Conservation (phyloP, 345 rosid species). For the Lepidium didymum region DNA sequence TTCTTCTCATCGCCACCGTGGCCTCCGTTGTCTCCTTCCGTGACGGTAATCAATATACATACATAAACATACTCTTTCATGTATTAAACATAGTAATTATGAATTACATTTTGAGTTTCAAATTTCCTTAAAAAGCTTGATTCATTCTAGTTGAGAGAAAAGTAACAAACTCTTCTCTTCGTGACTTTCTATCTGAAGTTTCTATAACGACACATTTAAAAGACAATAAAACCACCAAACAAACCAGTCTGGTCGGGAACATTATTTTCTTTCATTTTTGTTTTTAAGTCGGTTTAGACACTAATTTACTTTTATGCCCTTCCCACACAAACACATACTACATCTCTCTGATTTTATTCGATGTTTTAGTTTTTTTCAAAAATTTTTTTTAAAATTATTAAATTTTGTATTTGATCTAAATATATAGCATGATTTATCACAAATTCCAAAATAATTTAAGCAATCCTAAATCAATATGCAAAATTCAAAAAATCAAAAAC, state of each 20-base stretch:
- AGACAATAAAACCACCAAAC: background rate
- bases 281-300: background rate
- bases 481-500: no score
- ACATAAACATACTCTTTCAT: background rate
- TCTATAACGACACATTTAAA: background rate
- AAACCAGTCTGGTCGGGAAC: background rate
- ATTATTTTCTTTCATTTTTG: background rate
- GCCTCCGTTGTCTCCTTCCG: slow-evolving; percentile 21
- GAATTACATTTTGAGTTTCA: background rate
- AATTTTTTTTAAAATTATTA: no score
- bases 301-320: slow-evolving; percentile 3
- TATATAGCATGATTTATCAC: no score
- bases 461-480: no score
- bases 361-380: no score
- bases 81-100: background rate
- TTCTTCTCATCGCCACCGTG: slow-evolving; percentile 27
- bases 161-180: background rate
- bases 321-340: slow-evolving; percentile 6
- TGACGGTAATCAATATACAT: slow-evolving; percentile 16
- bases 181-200: background rate
- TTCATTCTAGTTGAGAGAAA: background rate
- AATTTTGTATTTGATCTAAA: no score
- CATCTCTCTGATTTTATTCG: no score
- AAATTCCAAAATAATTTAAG: no score
- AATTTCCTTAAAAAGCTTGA: background rate